Percentiles rank a stretch among this genome's conserved stretches.
These are phyloP conservation scores for Spathaspora boniae DNA, from an alignment of 805 yeast species.

Conservation along the genomic window DNA sequence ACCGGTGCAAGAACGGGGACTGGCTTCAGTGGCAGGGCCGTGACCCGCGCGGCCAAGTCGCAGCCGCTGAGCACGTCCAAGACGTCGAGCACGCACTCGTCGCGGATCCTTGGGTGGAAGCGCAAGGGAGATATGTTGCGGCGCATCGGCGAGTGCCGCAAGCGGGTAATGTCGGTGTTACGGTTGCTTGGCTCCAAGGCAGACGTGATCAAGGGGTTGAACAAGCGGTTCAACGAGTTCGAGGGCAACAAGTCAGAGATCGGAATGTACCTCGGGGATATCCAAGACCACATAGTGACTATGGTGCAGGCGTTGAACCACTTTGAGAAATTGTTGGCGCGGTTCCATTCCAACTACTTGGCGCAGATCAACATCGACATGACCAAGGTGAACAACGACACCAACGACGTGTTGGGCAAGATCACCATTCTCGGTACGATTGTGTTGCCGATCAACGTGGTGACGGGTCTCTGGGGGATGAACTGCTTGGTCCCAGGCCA, in stretches of 20 bases:
- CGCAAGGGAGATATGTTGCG: conserved; percentile 93
- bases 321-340: conserved; percentile 86
- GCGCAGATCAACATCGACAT: conserved; percentile 97
- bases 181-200: conserved; percentile 88
- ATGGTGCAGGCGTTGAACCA: conserved; percentile 96
- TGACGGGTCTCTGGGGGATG: conserved; percentile 99
- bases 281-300: conserved; percentile 95
- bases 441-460: conserved; percentile 89
- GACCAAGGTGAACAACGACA: conserved; percentile 95
- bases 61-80: conserved; percentile 7
- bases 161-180: conserved; percentile 86
- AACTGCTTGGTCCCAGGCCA: conserved; percentile 97
- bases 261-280: conserved; percentile 93
- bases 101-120: conserved; percentile 63
- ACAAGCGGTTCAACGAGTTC: conserved; percentile 74
- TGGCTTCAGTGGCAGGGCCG: not conserved
- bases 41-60: conserved; percentile 4
- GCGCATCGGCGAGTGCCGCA: conserved; percentile 92
- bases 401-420: conserved; percentile 93
- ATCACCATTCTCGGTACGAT: conserved; percentile 92
- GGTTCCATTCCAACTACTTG: conserved; percentile 93
- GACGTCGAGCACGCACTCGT: conserved; percentile 42
- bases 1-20: conserved; percentile 5
- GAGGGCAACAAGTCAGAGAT: conserved; percentile 84
- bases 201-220: conserved; percentile 94